Base-by-base conservation (phyloP, 768 basidiomycete species). In the Panus rudis region DNA sequence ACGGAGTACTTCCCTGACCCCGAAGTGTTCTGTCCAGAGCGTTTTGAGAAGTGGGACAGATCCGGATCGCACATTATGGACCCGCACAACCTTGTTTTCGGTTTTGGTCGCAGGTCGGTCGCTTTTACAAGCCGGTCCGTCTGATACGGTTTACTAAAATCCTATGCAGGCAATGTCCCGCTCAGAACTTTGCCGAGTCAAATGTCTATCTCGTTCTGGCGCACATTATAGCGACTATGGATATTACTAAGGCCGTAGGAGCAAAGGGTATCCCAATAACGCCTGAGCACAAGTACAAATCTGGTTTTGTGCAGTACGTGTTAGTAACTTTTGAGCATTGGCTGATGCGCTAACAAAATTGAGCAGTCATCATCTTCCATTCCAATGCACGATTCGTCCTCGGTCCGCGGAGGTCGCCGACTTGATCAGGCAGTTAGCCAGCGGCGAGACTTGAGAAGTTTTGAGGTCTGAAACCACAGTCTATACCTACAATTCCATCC, bases 11-110 rank as follows among this genome's bases (percentile, higher is more conserved):
- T 70, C 52, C 54, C 66, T 11, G 55, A 75, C 26, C 72, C 77
- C 14, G 60, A 69, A 8, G 50, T 41, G 27, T 79, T 79, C 57
- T 57, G 54, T 17, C 78, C 78, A 3, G 71, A 77, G 32, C 67
- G 78, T 41, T 75, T 72, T 54, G 46, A 69, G 33, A 38, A 62
- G 66, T 37, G 52, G 60, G 16, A 50, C 57, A 30, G 58, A 68
- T 25, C 7, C 6, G 63, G 64, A 16, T 40, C 44, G 14, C 50
- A 48, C 6, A 23, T 27, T 6, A 30, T 31, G 14, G 70, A 77
- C 56, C 74, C 76, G 24, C 61, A 67, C 24, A 67, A 69, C 26
- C 53, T 74, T 27, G 64, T 75, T 16, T 80, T 78, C 50, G 78
- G 77, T 6, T 80, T 80, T 58, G 78, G 78, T 23, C 64, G 77